These are phyloP conservation scores for Cladophialophora carrionii DNA, from an alignment of 2,329 filamentous ascomycete genomes.

Conservation along the genomic window DNA sequence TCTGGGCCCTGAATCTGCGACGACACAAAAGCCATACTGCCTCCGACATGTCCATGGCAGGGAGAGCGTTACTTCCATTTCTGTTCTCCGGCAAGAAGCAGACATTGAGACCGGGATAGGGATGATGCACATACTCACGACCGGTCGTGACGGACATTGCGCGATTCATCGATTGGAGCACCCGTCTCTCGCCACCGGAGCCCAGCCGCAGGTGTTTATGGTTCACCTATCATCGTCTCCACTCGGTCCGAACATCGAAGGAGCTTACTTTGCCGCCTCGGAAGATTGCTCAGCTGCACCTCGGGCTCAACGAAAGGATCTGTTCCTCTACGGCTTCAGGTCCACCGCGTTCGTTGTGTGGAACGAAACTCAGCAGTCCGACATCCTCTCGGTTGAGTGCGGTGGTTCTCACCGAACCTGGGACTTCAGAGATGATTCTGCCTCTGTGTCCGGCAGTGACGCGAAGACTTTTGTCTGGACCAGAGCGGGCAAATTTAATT, in stretches of 20 bases:
- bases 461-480: slow-evolving; percentile 69
- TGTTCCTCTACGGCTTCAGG: slow-evolving; percentile 80
- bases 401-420: slow-evolving; percentile 83
- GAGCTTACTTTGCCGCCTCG: slow-evolving; percentile 61
- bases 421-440: slow-evolving; percentile 53
- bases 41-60: slow-evolving; percentile 49
- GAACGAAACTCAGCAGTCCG: slow-evolving; percentile 71
- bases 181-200: background rate
- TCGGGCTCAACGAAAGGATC: slow-evolving; percentile 45
- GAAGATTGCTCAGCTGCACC: background rate
- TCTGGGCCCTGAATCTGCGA: slow-evolving; percentile 31
- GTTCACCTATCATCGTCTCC: slow-evolving; percentile 71
- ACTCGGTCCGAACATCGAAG: slow-evolving; percentile 76
- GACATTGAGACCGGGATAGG: slow-evolving; percentile 30
- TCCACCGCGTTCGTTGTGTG: slow-evolving; percentile 79
- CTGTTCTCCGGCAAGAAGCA: slow-evolving; percentile 47
- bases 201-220: slow-evolving; percentile 43
- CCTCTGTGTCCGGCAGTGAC: slow-evolving; percentile 24
- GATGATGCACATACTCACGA: slow-evolving; percentile 64
- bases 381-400: slow-evolving; percentile 74
- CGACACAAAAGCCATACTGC: slow-evolving; percentile 33
- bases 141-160: slow-evolving; percentile 76
- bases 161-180: slow-evolving; percentile 60
- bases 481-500: slow-evolving; percentile 62
- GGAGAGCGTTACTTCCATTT: slow-evolving; percentile 72